Percentiles rank a stretch among this genome's conserved stretches.
These are phyloP conservation scores for Ogataea populi-albae DNA, from an alignment of 805 yeast species.

Conservation along the genomic window DNA sequence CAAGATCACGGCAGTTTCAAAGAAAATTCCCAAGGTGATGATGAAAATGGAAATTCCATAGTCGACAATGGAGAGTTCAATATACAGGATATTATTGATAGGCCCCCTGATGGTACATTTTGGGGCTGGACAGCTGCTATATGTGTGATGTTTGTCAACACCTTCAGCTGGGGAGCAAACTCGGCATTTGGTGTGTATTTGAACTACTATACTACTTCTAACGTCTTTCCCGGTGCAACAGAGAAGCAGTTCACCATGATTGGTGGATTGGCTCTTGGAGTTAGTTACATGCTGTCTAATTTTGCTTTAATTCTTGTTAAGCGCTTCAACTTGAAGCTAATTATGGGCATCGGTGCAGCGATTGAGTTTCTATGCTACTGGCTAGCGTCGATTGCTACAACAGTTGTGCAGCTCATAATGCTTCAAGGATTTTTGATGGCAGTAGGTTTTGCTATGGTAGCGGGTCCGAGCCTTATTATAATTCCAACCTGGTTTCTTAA, in stretches of 20 bases:
- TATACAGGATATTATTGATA: constrained; percentile 23
- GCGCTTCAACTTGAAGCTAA: constrained; percentile 46
- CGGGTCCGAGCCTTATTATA: constrained; percentile 33
- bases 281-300: constrained; percentile 65
- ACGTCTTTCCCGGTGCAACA: constrained; percentile 47
- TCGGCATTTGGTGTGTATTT: constrained; percentile 55
- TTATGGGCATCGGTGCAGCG: constrained; percentile 42
- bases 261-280: constrained; percentile 50
- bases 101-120: constrained; percentile 43
- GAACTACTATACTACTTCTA: constrained; percentile 41
- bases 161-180: constrained; percentile 55
- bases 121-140: constrained; percentile 49
- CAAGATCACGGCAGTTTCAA: no score
- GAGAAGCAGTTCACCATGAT: constrained; percentile 52
- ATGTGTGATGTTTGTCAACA: constrained; percentile 31
- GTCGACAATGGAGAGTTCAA: constrained; percentile 34
- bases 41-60: constrained; percentile 15
- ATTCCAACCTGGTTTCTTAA: constrained; percentile 51
- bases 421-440: constrained; percentile 48
- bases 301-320: constrained; percentile 45
- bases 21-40: background rate
- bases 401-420: constrained; percentile 43
- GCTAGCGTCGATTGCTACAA: constrained; percentile 43
- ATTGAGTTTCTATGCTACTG: constrained; percentile 40
- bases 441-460: constrained; percentile 41